Base-by-base conservation (phyloP, 1,139 yeast species). In the Saccharomyces hybrid region DNA sequence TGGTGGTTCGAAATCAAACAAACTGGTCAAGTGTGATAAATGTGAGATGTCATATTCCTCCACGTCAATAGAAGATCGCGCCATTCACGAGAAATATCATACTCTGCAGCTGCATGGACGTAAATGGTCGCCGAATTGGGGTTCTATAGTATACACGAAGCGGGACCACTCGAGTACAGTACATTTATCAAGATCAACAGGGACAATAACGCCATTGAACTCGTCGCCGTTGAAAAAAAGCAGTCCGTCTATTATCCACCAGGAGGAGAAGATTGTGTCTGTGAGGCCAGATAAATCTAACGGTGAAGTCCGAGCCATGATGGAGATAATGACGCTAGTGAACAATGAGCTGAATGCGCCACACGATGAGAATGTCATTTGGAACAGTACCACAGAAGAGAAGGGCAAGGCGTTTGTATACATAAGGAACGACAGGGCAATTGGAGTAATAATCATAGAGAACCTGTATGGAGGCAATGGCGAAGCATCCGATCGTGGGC, bases 271-370 rank as follows among this genome's bases (percentile, higher is more conserved):
- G 14, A 58, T 55, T 24, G 61, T 66, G 26, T 62, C 60, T 2
- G 59, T 58, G 60, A 53, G 67, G 27, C 59, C 64, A 50, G 62
- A 66, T 5, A 57, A 55, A 14, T 54, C 55, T 12, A 34, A 31
- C 8, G 50, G 52, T 11, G 72, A 68, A 54, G 67, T 67, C 4
- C 58, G 59, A 16, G 64, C 68, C 6, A 59, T 65, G n/a, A 31
- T 65, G 26, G 66, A 65, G 29, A 52, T 68, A 2, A 59, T 68
- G 64, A 52, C 58, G 1, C 50, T 64, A n/a, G 71, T 67, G 1
- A 68, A 68, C 53, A 59, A 65, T 21, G 71, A 67, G 53, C 54
- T 68, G 29, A 61, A 59, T 56, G 72, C 72, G 2, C 71, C 72
- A 9, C 64, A 61, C 31, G 65, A 68, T 57, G 72, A 68, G 55